Percentiles rank a stretch among this genome's conserved stretches.
Conservation (phyloP, 2,329 filamentous ascomycete genomes). For the Colletotrichum cordylinicola region DNA sequence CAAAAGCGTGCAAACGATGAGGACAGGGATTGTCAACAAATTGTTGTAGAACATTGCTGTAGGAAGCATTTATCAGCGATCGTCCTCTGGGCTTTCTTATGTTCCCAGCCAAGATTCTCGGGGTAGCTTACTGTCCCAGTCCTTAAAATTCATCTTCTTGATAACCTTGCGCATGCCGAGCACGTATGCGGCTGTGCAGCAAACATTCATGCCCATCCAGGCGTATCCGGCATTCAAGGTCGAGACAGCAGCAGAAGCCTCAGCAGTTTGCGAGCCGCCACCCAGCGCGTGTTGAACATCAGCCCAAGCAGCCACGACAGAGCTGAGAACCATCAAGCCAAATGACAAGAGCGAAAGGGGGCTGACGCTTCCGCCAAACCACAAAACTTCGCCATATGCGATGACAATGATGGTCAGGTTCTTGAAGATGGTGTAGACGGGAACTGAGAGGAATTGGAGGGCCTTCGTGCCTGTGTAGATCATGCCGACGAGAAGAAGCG, state of each 20-base stretch:
- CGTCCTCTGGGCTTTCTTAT: neutral
- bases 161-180: conserved; percentile 97
- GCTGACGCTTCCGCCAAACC: conserved; percentile 94
- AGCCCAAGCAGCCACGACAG: conserved; percentile 93
- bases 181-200: conserved; percentile 90
- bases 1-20: conserved; percentile 80
- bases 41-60: conserved; percentile 99
- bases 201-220: conserved; percentile 97
- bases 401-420: conserved; percentile 99
- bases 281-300: conserved; percentile 85
- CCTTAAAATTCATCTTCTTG: conserved; percentile 99
- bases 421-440: conserved; percentile 99
- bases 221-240: conserved; percentile 94
- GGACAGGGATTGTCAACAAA: conserved; percentile 91
- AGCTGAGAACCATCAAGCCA: conserved; percentile 94
- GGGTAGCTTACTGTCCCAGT: conserved; percentile 88
- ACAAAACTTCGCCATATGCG: conserved; percentile 96
- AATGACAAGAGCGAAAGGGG: conserved; percentile 90
- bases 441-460: conserved; percentile 94
- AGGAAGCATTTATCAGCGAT: conserved; percentile 32
- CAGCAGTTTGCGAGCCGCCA: conserved; percentile 59
- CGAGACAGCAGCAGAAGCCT: conserved; percentile 78
- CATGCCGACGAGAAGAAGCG: conserved; percentile 95
- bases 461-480: conserved; percentile 98
- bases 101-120: neutral